Evolutionary conservation across 73 alveolate species (phyloP).

Genomic region (Symbiodinium pilosum): DNA sequence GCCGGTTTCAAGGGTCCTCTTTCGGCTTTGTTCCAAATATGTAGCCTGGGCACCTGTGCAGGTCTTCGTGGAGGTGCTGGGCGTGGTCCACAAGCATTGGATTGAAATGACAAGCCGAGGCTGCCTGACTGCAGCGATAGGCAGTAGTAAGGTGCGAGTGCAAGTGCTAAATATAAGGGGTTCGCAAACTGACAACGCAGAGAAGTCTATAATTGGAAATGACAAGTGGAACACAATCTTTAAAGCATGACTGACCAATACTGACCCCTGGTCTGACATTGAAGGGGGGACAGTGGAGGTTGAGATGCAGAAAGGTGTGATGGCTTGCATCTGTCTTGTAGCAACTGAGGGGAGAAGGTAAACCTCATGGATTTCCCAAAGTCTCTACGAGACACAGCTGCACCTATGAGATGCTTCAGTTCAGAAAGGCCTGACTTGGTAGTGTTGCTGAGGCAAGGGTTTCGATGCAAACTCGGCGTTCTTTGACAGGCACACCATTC

Average conservation of each 20-base stretch:
- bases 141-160: no score
- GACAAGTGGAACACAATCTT: no score
- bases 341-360: conserved; percentile 25
- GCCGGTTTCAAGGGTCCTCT: background rate
- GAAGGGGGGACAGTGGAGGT: no score
- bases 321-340: no score
- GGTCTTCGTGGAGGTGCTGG: conserved; percentile 36
- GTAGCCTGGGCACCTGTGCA: no score
- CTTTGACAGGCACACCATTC: conserved; percentile 17
- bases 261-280: no score
- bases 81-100: conserved; percentile 48
- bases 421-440: background rate
- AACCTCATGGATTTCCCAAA: conserved; percentile 74
- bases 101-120: conserved; percentile 5
- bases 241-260: no score
- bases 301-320: no score
- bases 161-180: no score
- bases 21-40: background rate
- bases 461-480: conserved; percentile 61
- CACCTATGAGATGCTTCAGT: background rate
- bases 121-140: background rate
- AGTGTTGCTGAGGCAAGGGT: conserved; percentile 35
- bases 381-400: conserved; percentile 61
- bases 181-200: no score
- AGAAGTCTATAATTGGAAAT: no score